Conservation (phyloP, 768 basidiomycete genomes). For the Serendipita indica region DNA sequence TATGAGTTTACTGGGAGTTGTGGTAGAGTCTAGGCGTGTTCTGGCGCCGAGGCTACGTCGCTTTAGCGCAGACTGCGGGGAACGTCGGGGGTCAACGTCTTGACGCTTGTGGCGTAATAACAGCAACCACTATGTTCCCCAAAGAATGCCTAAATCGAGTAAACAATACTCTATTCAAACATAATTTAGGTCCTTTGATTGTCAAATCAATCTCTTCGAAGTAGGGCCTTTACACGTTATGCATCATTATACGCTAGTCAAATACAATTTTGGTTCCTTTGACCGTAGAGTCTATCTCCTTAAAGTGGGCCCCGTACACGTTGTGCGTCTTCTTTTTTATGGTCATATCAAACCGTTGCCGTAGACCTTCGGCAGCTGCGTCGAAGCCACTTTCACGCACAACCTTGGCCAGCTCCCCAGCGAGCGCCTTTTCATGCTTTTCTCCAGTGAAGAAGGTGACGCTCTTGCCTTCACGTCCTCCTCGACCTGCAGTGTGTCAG, state of each 20-base stretch:
- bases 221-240: not conserved
- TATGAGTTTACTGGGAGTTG: no score
- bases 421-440: conserved; percentile 66
- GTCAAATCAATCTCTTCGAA: no score
- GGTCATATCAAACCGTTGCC: conserved; percentile 86
- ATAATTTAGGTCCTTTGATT: no score
- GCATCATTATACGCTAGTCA: not conserved
- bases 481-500: conserved; percentile 50
- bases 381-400: conserved; percentile 77
- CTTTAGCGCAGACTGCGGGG: no score
- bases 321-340: conserved; percentile 94
- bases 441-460: conserved; percentile 97
- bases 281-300: conserved; percentile 1
- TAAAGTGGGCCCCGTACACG: conserved; percentile 44
- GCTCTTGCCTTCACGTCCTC: conserved; percentile 76
- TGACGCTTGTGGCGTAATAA: conserved; percentile 3
- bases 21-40: no score
- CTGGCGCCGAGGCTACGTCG: no score
- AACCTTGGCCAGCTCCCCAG: conserved; percentile 87
- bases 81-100: no score
- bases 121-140: no score
- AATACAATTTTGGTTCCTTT: conserved; percentile 8
- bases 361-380: conserved; percentile 44
- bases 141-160: no score
- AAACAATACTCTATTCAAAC: no score